A percentile compares a stretch with the other conserved stretches of the same genome.
phyloP scores from a whole-genome alignment of 139 green algal species.

The Closterium sp. region DNA sequence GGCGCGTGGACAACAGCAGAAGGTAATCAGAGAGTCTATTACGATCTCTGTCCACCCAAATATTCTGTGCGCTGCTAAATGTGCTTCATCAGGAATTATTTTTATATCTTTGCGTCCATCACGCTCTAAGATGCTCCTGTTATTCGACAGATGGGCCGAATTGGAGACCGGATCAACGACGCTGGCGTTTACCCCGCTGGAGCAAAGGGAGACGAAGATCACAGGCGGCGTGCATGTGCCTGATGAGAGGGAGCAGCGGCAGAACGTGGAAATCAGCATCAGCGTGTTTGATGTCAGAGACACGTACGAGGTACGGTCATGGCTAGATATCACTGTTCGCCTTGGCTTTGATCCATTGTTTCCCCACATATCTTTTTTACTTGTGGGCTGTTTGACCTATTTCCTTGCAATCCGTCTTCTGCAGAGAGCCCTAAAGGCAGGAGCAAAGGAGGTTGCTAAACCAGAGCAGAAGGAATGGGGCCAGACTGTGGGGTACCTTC shows the following conservation, averaged over 20 bases:
- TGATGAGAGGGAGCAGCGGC: not conserved
- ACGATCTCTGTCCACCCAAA: not conserved
- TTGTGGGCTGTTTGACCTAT: not conserved
- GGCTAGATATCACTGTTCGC: not conserved
- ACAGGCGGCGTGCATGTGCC: slow-evolving; percentile 9
- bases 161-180: slow-evolving; percentile 40
- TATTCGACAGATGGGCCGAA: slow-evolving; percentile 20
- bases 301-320: not conserved
- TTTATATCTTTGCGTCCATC: not conserved
- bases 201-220: slow-evolving; percentile 35
- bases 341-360: not conserved
- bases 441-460: slow-evolving; percentile 15
- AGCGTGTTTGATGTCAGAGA: slow-evolving; percentile 21
- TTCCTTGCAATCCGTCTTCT: not conserved
- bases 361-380: not conserved
- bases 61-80: not conserved
- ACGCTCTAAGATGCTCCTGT: not conserved
- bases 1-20: slow-evolving; percentile 32
- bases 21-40: slow-evolving; percentile 17
- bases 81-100: not conserved
- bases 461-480: slow-evolving; percentile 41
- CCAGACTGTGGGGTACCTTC: slow-evolving; percentile 27
- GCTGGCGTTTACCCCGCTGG: slow-evolving; percentile 30
- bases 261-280: slow-evolving; percentile 40
- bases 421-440: slow-evolving; percentile 17